Evolutionary conservation across 2,329 filamentous ascomycete species (phyloP), one percentile per base, ranked within the genome.

Genomic region (Colletotrichum gigasporum): DNA sequence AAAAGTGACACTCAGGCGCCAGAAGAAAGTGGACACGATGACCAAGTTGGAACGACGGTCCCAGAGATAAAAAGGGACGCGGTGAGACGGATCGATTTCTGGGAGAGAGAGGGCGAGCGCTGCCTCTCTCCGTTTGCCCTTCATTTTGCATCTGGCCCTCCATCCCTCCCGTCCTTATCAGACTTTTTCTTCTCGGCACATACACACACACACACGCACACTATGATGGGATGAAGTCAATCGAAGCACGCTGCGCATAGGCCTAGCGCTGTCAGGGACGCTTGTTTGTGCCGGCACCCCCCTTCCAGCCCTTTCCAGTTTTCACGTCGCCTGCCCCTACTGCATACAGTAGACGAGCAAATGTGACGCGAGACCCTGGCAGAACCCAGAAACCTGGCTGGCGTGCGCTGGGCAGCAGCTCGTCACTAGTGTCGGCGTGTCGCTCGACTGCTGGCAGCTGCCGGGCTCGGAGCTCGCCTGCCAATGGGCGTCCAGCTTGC

Each of bases 1-100:
- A 54, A 55, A 56, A 63, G 28, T 14, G 10, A 42, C 32, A 47
- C 26, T n/a, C 44, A 44, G 12, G 35, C 34, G 18, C 34, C 24
- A 65, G 35, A 54, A 42, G 39, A 37, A 64, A 65, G 62, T 65
- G 57, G 62, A 61, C 57, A 55, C 42, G 22, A 62, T 20, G 35
- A 50, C 35, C 48, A 34, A 62, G 50, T 64, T 48, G 55, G 48
- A 53, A 44, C 42, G 30, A 22, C 18, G 16, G 45, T 52, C 37
- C 54, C 53, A 66, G 44, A 66, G 54, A 54, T 64, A 55, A 66
- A 65, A 65, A 62, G 62, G 56, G 48, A 62, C 62, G 34, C 50
- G 41, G 62, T 55, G 57, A 65, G 62, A 55, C 62, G 28, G 10
- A 8, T 51, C 22, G 14, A 7, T 5, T 16, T 37, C 30, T 55